Evolutionary conservation across 208 protist species (phyloP).

Genomic region (Vickermania spadyakhi): DNA sequence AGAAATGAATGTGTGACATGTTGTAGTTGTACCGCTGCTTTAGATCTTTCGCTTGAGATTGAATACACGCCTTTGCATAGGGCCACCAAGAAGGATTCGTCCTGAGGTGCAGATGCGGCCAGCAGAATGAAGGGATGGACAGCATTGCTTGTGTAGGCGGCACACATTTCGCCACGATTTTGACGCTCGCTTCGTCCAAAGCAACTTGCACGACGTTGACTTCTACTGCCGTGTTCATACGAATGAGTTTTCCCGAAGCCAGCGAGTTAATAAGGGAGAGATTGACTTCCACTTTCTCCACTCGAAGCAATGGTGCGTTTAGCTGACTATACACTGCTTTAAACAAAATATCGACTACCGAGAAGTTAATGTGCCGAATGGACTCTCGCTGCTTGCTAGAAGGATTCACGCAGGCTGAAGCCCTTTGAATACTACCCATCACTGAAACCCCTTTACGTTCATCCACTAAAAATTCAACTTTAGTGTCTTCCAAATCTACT

Average conservation of each 20-base stretch:
- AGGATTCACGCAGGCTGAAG: neutral
- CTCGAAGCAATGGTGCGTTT: neutral
- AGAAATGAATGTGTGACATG: conserved; percentile 60
- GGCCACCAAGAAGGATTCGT: conserved; percentile 35
- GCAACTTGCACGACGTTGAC: neutral
- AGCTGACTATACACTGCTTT: neutral
- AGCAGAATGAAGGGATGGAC: conserved; percentile 12
- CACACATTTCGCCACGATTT: neutral
- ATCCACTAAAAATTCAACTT: neutral
- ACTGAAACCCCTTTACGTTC: neutral
- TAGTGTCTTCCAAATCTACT: conserved; percentile 25
- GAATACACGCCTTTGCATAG: conserved; percentile 36
- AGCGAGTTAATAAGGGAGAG: neutral
- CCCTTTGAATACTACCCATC: neutral
- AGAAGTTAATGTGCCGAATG: neutral
- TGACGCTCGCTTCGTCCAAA: neutral
- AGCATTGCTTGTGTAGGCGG: neutral
- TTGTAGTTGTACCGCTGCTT: conserved; percentile 70
- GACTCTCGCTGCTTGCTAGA: neutral
- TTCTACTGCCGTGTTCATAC: neutral
- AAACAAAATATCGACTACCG: neutral
- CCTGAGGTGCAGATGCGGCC: conserved; percentile 32
- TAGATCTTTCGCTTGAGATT: conserved; percentile 41
- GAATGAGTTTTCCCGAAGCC: neutral
- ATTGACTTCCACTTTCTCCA: neutral